Conservation (phyloP, 495 filamentous ascomycete genomes). For the Copromyces sp. region DNA sequence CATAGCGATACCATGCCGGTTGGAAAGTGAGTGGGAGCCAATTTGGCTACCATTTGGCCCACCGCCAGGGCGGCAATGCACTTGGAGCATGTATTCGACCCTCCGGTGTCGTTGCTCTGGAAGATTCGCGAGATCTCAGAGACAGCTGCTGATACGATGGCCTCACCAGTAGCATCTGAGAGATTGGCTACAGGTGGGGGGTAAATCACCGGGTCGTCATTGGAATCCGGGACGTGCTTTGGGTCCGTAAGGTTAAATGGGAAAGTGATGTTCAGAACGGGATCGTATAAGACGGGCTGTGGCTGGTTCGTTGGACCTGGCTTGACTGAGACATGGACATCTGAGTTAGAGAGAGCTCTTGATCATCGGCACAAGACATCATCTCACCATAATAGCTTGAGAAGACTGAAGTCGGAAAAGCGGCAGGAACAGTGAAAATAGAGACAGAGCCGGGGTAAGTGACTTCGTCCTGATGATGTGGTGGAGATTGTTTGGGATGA, state of each 20-base stretch:
- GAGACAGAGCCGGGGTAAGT: slow-evolving; percentile 13
- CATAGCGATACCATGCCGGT: slow-evolving; percentile 43
- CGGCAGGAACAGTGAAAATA: slow-evolving; percentile 40
- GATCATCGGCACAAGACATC: background rate
- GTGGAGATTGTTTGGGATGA: background rate
- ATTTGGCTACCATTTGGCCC: slow-evolving; percentile 38
- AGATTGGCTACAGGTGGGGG: slow-evolving; percentile 35
- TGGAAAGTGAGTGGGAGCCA: slow-evolving; percentile 39
- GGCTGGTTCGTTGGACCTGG: slow-evolving; percentile 46
- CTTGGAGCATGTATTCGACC: slow-evolving; percentile 37
- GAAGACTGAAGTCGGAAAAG: slow-evolving; percentile 46
- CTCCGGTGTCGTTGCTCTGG: slow-evolving; percentile 20
- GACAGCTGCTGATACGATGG: slow-evolving; percentile 29
- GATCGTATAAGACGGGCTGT: slow-evolving; percentile 47
- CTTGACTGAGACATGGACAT: slow-evolving; percentile 15
- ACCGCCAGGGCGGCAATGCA: slow-evolving; percentile 43
- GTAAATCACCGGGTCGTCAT: slow-evolving; percentile 41
- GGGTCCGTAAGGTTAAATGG: slow-evolving; percentile 48
- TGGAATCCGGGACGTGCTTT: slow-evolving; percentile 36
- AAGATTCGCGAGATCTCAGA: slow-evolving; percentile 39
- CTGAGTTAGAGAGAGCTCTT: background rate
- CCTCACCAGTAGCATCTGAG: slow-evolving; percentile 27
- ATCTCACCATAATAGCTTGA: slow-evolving; percentile 34
- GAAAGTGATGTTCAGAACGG: slow-evolving; percentile 46
- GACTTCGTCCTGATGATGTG: background rate